These are phyloP conservation scores for Leccinum pachyderme DNA, from an alignment of 1,284 basidiomycete species.

Conservation along the genomic window DNA sequence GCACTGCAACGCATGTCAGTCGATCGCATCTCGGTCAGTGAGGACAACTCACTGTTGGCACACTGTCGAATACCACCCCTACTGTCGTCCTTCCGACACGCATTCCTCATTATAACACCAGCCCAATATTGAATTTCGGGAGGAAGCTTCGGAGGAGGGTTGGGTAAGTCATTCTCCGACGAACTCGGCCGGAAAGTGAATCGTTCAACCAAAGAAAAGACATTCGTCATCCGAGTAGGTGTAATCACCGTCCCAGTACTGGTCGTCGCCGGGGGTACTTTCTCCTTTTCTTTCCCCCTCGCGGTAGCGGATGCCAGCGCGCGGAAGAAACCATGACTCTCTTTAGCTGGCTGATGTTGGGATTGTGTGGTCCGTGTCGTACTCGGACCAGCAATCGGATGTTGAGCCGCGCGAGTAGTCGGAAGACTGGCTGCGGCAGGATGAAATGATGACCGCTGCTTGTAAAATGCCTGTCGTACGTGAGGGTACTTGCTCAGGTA, in stretches of 20 bases:
- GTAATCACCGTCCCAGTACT: slow-evolving; percentile 9
- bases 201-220: slow-evolving; percentile 94
- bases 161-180: slow-evolving; percentile 70
- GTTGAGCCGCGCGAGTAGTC: slow-evolving; percentile 11
- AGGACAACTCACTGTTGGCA: slow-evolving; percentile 76
- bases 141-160: slow-evolving; percentile 73
- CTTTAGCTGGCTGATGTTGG: slow-evolving; percentile 22
- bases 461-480: slow-evolving; percentile 95
- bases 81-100: slow-evolving; percentile 94
- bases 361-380: slow-evolving; percentile 14
- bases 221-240: slow-evolving; percentile 65
- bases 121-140: slow-evolving; percentile 99
- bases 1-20: slow-evolving; percentile 51
- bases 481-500: slow-evolving; percentile 98
- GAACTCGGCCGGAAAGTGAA: slow-evolving; percentile 93
- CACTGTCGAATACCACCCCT: slow-evolving; percentile 94
- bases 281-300: slow-evolving; percentile 46
- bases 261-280: slow-evolving; percentile 20
- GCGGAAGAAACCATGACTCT: slow-evolving; percentile 37
- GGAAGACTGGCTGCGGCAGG: slow-evolving; percentile 54
- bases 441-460: slow-evolving; percentile 71
- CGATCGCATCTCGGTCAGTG: neutral
- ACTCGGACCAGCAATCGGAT: slow-evolving; percentile 27
- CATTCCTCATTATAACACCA: slow-evolving; percentile 98
- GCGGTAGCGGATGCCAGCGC: slow-evolving; percentile 37